Base-by-base conservation (phyloP, 2,329 filamentous ascomycete genomes). In the Xylariomycetidae sp. region DNA sequence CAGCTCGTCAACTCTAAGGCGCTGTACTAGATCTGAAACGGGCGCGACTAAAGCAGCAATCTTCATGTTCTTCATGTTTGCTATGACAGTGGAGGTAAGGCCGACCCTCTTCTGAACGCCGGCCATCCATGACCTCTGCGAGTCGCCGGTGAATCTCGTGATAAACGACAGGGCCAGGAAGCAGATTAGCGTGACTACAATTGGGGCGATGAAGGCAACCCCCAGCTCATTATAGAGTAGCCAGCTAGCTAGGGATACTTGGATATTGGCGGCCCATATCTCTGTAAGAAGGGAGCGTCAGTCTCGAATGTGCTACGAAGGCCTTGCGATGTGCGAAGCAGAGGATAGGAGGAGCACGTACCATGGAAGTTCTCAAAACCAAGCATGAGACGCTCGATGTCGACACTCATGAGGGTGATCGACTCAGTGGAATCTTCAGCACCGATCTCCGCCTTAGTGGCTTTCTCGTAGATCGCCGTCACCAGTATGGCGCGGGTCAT, bases 361-460 rank as follows among this genome's bases (percentile, higher is more conserved):
- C n/a, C 60, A 29, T 70, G 69, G 18, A 66, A 35, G 2, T 35
- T 42, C 4, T 45, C 34, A 4, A 58, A 49, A 1, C 62, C 66
- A 0, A 44, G 27, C 2, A 55, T 46, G 3, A 70, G 59, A 4
- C 20, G 8, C n/a, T 23, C 20, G 20, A 23, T n/a, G 20, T 23
- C 20, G 20, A n/a, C n/a, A 23, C 20, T n/a, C 20, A 23, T 23
- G 8, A 23, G 20, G 8, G 20, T 23, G n/a, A 23, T n/a, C 8
- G n/a, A 8, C n/a, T 8, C 20, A 23, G 20, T n/a, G n/a, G 8
- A 8, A 22, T 63, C 58, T 8, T 23, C 20, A n/a, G 20, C 20
- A n/a, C 8, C 20, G n/a, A 8, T 8, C 8, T 8, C 8, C 8
- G n/a, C 8, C 20, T 8, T n/a, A 8, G n/a, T 23, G 8, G n/a